Percentiles rank a stretch among this genome's conserved stretches.
Conservation (phyloP, 257 asterid genomes). For the Nicotiana paniculata region DNA sequence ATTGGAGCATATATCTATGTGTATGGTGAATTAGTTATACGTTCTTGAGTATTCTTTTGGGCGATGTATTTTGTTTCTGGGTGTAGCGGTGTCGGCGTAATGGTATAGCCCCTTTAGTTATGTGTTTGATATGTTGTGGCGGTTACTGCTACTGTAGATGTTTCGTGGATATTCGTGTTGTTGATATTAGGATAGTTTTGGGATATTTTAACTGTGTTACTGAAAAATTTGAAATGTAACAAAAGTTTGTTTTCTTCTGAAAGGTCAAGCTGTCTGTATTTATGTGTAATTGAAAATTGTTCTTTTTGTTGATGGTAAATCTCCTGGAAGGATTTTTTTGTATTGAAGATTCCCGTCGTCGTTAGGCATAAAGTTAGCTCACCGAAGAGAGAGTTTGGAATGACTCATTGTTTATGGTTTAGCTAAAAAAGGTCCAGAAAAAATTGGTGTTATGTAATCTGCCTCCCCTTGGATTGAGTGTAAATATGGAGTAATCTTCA, state of each 20-base stretch:
- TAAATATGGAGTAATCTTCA: too few relatives aligned
- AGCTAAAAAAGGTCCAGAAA: too few relatives aligned
- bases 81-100: background rate
- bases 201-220: background rate
- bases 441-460: background rate
- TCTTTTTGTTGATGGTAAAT: background rate
- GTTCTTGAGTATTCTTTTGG: background rate
- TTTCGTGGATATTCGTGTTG: background rate
- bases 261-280: background rate
- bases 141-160: background rate
- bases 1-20: background rate
- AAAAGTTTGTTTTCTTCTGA: background rate
- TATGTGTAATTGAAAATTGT: background rate
- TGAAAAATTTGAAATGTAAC: background rate
- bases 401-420: too few relatives aligned
- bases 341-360: background rate
- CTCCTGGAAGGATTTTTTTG: background rate
- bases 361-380: too few relatives aligned
- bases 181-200: background rate
- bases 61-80: background rate
- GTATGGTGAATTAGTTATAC: background rate
- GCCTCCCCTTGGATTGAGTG: background rate
- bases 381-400: background rate
- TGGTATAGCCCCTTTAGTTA: background rate
- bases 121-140: background rate